These are phyloP conservation scores for Candida germanica DNA, from an alignment of 805 yeast species.

Conservation along the genomic window DNA sequence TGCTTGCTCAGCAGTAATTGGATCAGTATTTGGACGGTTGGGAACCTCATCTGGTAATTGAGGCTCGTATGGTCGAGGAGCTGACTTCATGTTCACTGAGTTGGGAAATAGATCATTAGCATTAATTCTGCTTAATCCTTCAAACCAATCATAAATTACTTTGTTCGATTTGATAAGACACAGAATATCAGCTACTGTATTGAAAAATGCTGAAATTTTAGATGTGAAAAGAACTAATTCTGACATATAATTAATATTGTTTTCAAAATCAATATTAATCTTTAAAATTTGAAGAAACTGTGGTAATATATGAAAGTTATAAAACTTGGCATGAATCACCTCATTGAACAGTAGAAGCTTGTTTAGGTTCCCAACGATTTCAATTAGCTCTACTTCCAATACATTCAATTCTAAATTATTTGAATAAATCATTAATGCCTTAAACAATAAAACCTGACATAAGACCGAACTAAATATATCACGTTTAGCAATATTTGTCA, in stretches of 20 bases:
- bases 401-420: slow-evolving; percentile 14
- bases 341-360: slow-evolving; percentile 9
- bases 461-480: slow-evolving; percentile 12
- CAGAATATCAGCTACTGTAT: slow-evolving; percentile 9
- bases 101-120: slow-evolving; percentile 2
- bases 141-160: slow-evolving; percentile 15
- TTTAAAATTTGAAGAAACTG: slow-evolving; percentile 30
- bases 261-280: slow-evolving; percentile 22
- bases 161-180: slow-evolving; percentile 11
- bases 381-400: slow-evolving; percentile 17
- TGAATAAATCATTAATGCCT: slow-evolving; percentile 19
- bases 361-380: slow-evolving; percentile 17
- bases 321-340: slow-evolving; percentile 20
- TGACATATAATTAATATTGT: slow-evolving; percentile 11
- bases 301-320: slow-evolving; percentile 31
- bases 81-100: slow-evolving; percentile 2
- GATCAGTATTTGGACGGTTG: slow-evolving; percentile 7
- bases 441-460: slow-evolving; percentile 18
- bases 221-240: slow-evolving; percentile 50
- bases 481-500: slow-evolving; percentile 11
- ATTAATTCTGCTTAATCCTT: slow-evolving; percentile 10
- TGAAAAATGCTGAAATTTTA: slow-evolving; percentile 45
- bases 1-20: background rate
- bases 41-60: background rate
- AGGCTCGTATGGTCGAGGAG: background rate